These are phyloP conservation scores for Acidiella bohemica DNA, from an alignment of 495 filamentous ascomycete species.

Conservation along the genomic window DNA sequence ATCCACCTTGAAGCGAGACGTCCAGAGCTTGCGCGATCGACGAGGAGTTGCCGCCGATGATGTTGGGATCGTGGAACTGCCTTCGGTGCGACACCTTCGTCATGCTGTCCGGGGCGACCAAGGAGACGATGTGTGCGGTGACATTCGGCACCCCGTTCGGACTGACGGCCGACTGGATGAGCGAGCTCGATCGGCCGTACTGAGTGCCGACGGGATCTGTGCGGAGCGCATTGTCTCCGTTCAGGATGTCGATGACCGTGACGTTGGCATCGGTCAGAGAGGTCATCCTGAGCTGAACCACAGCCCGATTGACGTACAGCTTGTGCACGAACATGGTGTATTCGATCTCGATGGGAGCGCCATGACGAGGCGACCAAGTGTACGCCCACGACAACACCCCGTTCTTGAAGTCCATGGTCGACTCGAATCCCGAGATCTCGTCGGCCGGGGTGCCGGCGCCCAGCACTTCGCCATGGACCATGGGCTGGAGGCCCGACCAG, in stretches of 20 bases:
- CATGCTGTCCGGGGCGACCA: constrained; percentile 26
- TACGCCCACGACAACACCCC: constrained; percentile 53
- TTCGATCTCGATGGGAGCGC: constrained; percentile 38
- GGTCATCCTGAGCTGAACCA: constrained; percentile 44
- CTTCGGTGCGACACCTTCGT: constrained; percentile 37
- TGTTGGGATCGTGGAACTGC: constrained; percentile 32
- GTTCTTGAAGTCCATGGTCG: constrained; percentile 47
- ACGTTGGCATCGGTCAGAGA: constrained; percentile 36
- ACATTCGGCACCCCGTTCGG: constrained; percentile 43
- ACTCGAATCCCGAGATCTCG: constrained; percentile 47
- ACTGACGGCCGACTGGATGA: constrained; percentile 45
- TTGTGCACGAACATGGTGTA: constrained; percentile 52
- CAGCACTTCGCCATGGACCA: constrained; percentile 42
- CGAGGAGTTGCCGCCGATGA: constrained; percentile 42
- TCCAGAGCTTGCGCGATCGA: constrained; percentile 44
- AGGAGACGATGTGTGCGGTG: constrained; percentile 47
- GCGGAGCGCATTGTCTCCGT: constrained; percentile 45
- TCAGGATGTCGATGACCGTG: constrained; percentile 44
- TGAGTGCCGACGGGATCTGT: constrained; percentile 40
- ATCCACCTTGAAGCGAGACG: constrained; percentile 37
- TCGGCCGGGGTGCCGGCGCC: constrained; percentile 47
- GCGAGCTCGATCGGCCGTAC: constrained; percentile 33
- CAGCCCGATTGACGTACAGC: constrained; percentile 46
- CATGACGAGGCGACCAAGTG: constrained; percentile 45
- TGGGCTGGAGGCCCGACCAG: constrained; percentile 48